Percentiles rank a stretch among this genome's conserved stretches.
Evolutionary conservation across 495 filamentous ascomycete genomes (phyloP).

Genomic region (Alectoria sarmentosa): DNA sequence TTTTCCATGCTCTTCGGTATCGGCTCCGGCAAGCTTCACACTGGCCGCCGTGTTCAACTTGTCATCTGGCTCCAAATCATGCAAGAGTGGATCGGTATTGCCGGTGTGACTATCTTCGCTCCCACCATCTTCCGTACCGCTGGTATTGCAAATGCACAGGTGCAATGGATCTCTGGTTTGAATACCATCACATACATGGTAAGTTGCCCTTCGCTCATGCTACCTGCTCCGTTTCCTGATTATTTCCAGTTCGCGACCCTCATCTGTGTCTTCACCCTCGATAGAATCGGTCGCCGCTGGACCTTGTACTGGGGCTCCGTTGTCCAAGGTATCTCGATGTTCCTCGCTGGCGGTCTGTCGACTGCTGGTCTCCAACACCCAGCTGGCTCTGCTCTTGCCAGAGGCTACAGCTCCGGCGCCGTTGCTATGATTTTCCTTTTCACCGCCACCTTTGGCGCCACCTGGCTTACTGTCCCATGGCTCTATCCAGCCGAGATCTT

Average conservation of each 20-base stretch:
- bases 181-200: slow-evolving; percentile 61
- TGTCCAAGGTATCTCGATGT: slow-evolving; percentile 45
- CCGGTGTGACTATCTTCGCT: slow-evolving; percentile 60
- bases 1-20: slow-evolving; percentile 57
- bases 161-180: slow-evolving; percentile 60
- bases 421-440: slow-evolving; percentile 65
- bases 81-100: slow-evolving; percentile 69
- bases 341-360: slow-evolving; percentile 48
- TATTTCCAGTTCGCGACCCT: slow-evolving; percentile 46
- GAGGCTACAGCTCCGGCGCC: slow-evolving; percentile 53
- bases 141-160: slow-evolving; percentile 51
- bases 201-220: not conserved
- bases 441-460: slow-evolving; percentile 61
- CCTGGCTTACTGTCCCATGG: slow-evolving; percentile 68
- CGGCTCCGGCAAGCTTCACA: slow-evolving; percentile 56
- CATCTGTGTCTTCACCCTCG: slow-evolving; percentile 51
- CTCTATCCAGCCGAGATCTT: slow-evolving; percentile 68
- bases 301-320: slow-evolving; percentile 53
- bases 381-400: slow-evolving; percentile 35
- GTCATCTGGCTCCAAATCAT: slow-evolving; percentile 69
- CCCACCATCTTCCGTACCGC: slow-evolving; percentile 64
- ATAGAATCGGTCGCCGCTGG: slow-evolving; percentile 52
- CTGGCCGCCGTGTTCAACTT: slow-evolving; percentile 58
- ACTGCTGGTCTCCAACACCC: slow-evolving; percentile 42
- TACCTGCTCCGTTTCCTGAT: not conserved